Base-by-base conservation (phyloP, 2,329 filamentous ascomycete species). In the Volutella citrinella region DNA sequence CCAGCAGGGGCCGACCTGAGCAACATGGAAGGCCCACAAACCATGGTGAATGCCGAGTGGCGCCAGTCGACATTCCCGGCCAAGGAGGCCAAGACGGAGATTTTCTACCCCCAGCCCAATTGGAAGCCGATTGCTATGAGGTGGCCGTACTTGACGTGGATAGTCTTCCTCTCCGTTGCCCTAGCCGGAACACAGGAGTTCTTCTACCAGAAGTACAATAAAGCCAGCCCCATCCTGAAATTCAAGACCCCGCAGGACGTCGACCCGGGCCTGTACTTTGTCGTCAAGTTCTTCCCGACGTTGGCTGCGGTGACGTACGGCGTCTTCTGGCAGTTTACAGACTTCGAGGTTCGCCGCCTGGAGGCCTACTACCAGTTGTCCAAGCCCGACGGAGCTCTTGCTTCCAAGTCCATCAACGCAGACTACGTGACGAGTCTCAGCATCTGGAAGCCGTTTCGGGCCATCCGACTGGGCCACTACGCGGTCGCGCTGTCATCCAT, bases 381-480 rank as follows among this genome's bases (percentile, higher is more conserved):
- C 4, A 76, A 70, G 42, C 64, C 70, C 4, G 69, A 68, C 4
- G 80, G 80, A 11, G 78, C 80, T 2, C 59, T 80, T 14, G 80
- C 80, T 0, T 74, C 73, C 23, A 74, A 79, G 52, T 84, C 80
- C 0, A 74, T 88, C 51, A 87, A 87, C 43, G 81, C 85, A 41
- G 81, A 87, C 56, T 88, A 88, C 40, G 70, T 85, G 27, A 86
- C 82, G 6, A 73, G 78, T 46, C 76, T 82, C 61, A 80, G 73
- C 49, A 78, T 84, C 49, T 59, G 82, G 23, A 71, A 81, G 4
- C 84, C 84, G 0, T 57, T 87, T 5, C 68, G 73, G 27, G 82
- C 83, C 2, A 50, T 86, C 4, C 67, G 66, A 40, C 72, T 76
- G 43, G 70, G 69, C 27, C 84, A 88, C 48, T 84, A 80, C 52